Percentiles rank a stretch among this genome's conserved stretches.
These are phyloP conservation scores for Xylaria longipes DNA, from an alignment of 495 filamentous ascomycete genomes.

Conservation along the genomic window DNA sequence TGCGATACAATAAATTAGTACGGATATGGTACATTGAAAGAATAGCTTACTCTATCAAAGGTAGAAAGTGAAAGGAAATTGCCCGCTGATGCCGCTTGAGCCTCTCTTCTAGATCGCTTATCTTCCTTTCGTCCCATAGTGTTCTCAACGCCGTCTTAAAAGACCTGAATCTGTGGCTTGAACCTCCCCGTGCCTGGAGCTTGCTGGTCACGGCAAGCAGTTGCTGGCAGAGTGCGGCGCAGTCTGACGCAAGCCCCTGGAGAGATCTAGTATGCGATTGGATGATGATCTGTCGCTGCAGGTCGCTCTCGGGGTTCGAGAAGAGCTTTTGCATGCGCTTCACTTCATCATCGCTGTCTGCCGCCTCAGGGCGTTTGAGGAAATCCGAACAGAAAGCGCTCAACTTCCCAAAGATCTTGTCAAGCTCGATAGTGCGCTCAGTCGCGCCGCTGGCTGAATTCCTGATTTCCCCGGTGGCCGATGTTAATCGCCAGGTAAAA, in stretches of 20 bases:
- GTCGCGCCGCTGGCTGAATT: background rate
- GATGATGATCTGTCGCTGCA: background rate
- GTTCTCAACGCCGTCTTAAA: conserved; percentile 11
- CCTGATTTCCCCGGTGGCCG: background rate
- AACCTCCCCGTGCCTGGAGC: background rate
- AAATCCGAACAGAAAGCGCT: background rate
- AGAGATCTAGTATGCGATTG: background rate
- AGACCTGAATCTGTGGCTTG: background rate
- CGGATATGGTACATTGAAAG: background rate
- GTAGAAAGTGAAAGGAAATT: background rate
- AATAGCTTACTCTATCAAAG: background rate
- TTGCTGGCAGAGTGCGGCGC: background rate
- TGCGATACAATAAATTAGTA: background rate
- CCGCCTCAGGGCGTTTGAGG: background rate
- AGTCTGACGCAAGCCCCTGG: background rate
- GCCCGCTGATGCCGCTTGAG: background rate
- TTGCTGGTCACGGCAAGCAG: background rate
- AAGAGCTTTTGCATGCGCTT: background rate
- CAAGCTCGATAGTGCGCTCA: background rate
- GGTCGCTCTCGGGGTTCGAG: background rate
- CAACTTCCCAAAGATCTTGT: background rate
- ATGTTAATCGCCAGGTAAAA: conserved; percentile 28
- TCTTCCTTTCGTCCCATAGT: conserved; percentile 24
- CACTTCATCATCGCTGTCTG: background rate
- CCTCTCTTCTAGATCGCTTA: conserved; percentile 4